Evolutionary conservation across 768 basidiomycete species (phyloP).

Genomic region (Butyriboletus loyo): DNA sequence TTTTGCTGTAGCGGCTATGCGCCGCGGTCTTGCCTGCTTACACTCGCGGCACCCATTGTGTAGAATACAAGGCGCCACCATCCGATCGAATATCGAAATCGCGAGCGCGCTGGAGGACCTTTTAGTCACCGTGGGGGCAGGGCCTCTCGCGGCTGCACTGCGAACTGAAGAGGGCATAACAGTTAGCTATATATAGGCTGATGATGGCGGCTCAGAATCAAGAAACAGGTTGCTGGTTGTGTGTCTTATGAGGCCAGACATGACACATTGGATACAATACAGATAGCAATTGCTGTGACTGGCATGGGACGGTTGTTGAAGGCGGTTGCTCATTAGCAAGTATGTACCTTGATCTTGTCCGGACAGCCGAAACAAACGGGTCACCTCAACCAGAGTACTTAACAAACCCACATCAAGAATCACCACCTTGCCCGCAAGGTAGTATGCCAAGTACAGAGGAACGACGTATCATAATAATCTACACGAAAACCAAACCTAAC

Average conservation of each 20-base stretch:
- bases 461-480: background rate
- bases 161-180: background rate
- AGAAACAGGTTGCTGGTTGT: background rate
- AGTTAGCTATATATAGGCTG: constrained; percentile 3
- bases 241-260: constrained; percentile 1
- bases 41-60: too few species aligned
- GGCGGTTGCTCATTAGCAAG: background rate
- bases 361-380: background rate
- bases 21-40: too few species aligned
- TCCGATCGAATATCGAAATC: background rate
- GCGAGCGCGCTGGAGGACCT: background rate
- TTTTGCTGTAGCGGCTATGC: too few species aligned
- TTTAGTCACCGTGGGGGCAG: background rate
- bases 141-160: background rate
- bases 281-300: too few species aligned
- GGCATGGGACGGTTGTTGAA: too few species aligned
- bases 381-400: background rate
- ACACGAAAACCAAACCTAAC: background rate
- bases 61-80: constrained; percentile 25
- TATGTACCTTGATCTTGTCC: too few species aligned
- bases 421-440: background rate
- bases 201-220: constrained; percentile 12
- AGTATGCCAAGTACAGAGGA: constrained; percentile 17
- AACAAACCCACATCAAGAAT: background rate
- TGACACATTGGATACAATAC: constrained; percentile 6